Conservation (phyloP, 1,139 yeast species). For the Kluyveromyces sp. region DNA sequence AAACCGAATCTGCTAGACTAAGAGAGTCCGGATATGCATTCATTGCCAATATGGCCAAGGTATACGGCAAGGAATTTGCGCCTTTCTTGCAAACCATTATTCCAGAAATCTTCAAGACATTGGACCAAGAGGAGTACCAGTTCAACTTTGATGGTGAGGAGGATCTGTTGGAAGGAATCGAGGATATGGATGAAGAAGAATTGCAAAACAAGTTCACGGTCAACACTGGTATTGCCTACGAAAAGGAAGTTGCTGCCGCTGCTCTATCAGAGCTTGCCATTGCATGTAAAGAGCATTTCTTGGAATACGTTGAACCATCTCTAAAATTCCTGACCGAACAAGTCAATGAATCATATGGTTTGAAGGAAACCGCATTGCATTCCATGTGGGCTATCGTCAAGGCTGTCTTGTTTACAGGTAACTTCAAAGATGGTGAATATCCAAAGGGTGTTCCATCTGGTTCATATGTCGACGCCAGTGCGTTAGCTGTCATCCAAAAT, state of each 20-base stretch:
- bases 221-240: slow-evolving; percentile 91
- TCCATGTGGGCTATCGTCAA: slow-evolving; percentile 78
- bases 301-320: slow-evolving; percentile 69
- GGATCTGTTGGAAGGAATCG: slow-evolving; percentile 33
- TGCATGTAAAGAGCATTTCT: slow-evolving; percentile 77
- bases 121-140: slow-evolving; percentile 76
- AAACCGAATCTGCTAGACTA: slow-evolving; percentile 73
- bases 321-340: slow-evolving; percentile 61
- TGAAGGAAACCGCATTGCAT: slow-evolving; percentile 80
- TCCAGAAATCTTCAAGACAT: slow-evolving; percentile 77
- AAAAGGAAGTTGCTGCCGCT: slow-evolving; percentile 94
- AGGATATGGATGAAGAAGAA: slow-evolving; percentile 42
- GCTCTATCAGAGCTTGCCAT: slow-evolving; percentile 84
- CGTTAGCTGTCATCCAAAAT: slow-evolving; percentile 53
- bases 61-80: slow-evolving; percentile 83
- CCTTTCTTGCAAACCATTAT: slow-evolving; percentile 76
- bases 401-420: slow-evolving; percentile 56
- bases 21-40: slow-evolving; percentile 96
- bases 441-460: slow-evolving; percentile 69
- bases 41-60: slow-evolving; percentile 89
- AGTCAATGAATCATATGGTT: slow-evolving; percentile 80
- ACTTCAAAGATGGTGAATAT: slow-evolving; percentile 46
- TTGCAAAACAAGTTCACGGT: slow-evolving; percentile 69
- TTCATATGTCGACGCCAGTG: slow-evolving; percentile 50
- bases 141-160: slow-evolving; percentile 38